Evolutionary conservation across 306 rosid genomes (phyloP), one percentile per base, ranked within the genome.

Genomic region (Rosa lucieae): DNA sequence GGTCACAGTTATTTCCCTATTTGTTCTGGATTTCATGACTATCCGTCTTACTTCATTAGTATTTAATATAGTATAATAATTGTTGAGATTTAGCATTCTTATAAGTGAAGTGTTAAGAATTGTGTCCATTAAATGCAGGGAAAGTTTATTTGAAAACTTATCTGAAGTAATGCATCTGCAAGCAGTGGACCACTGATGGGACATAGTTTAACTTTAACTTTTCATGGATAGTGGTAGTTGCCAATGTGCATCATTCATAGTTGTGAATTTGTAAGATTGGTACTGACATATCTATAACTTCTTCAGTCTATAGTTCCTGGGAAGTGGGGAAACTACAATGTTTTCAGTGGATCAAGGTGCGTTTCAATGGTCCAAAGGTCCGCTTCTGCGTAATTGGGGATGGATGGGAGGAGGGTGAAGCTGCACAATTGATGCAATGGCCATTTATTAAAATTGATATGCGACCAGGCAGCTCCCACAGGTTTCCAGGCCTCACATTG

Each of bases 331-430:
- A 94, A 80, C 49, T 32, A 68, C 90, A 88, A 82, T 94, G 98
- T 80, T 94, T 94, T 74, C 84, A 42, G 75, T 92, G 92, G 97
- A 89, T 94, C 81, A 90, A 92, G 80, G 86, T 78, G 71, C 98
- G 96, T 53, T 94, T 88, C 78, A 75, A 88, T 75, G 77, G 75
- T 78, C 86, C 98, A 76, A 86, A 88, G 32, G 94, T 88, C 71
- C 93, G 92, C 43, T 94, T 89, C 84, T 94, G 98, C 58, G 97
- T 77, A 52, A 86, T 94, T 77, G 98, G 98, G 46, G 94, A 94
- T 79, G 98, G 98, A 70, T 90, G 90, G 93, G 98, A 94, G 86
- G 98, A 94, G 86, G 92, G 98, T 75, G 91, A 87, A 80, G 98
- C 97, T 32, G 96, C 98, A 23, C 86, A 85, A 83, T 78, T 68